Evolutionary conservation across 2,329 filamentous ascomycete genomes (phyloP).

Genomic region (Aspergillus sp.): DNA sequence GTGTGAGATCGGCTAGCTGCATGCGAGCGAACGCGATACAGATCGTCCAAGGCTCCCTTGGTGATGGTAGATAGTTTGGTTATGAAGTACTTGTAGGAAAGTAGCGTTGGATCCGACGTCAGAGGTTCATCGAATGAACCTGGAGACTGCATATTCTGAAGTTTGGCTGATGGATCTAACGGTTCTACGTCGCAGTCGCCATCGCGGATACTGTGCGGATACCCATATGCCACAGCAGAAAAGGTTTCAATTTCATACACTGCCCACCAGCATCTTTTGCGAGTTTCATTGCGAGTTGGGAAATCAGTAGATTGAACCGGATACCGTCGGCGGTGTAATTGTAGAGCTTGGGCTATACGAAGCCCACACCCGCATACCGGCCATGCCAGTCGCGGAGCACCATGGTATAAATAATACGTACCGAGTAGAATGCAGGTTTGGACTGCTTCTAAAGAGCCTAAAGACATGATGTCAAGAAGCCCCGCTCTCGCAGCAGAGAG

Average conservation of each 20-base stretch:
- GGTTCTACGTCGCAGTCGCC: slow-evolving; percentile 35
- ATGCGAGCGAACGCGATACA: slow-evolving; percentile 20
- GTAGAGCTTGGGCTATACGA: slow-evolving; percentile 39
- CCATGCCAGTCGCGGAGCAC: slow-evolving; percentile 40
- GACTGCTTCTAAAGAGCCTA: slow-evolving; percentile 31
- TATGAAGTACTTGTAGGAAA: slow-evolving; percentile 30
- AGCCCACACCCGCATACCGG: slow-evolving; percentile 42
- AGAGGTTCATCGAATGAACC: slow-evolving; percentile 10
- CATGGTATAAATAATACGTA: slow-evolving; percentile 42
- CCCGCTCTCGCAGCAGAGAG: slow-evolving; percentile 15
- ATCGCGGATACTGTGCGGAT: slow-evolving; percentile 37
- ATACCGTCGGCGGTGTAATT: slow-evolving; percentile 28
- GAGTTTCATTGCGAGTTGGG: slow-evolving; percentile 23
- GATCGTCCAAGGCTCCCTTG: slow-evolving; percentile 18
- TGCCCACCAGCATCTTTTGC: slow-evolving; percentile 46
- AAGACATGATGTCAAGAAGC: slow-evolving; percentile 27
- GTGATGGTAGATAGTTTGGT: slow-evolving; percentile 25
- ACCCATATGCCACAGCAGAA: slow-evolving; percentile 45
- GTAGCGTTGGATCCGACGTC: slow-evolving; percentile 15
- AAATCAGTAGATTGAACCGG: neutral
- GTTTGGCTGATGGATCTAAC: slow-evolving; percentile 29
- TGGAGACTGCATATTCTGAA: slow-evolving; percentile 8
- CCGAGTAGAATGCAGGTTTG: slow-evolving; percentile 41
- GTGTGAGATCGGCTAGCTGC: neutral
- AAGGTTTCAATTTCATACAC: slow-evolving; percentile 46